A percentile compares a stretch with the other conserved stretches of the same genome.
phyloP scores from a whole-genome alignment of 2,329 filamentous ascomycete species.

The Colletotrichum eleusines region DNA sequence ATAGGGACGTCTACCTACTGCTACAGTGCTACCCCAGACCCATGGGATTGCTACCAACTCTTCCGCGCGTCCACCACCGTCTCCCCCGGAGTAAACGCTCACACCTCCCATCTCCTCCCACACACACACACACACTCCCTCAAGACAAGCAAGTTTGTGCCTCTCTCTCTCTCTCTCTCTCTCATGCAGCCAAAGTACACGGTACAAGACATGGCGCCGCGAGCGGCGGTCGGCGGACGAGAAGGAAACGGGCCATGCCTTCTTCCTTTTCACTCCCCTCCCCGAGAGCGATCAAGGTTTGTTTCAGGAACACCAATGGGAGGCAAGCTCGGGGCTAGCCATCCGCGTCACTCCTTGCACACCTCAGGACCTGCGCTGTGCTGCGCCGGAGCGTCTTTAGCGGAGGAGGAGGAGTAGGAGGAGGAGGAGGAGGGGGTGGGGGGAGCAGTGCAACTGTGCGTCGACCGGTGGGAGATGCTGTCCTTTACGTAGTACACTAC shows the following conservation, averaged over 20 bases:
- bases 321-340: conserved; percentile 38
- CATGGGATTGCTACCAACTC: too few relatives aligned
- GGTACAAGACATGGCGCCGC: neutral
- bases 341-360: conserved; percentile 37
- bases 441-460: neutral
- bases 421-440: too few relatives aligned
- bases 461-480: neutral
- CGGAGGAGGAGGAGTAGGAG: too few relatives aligned
- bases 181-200: neutral
- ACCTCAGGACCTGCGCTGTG: neutral
- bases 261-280: neutral
- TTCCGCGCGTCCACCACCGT: too few relatives aligned
- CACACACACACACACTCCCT: too few relatives aligned
- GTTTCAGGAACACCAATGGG: conserved; percentile 42
- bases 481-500: too few relatives aligned
- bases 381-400: neutral
- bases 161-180: neutral
- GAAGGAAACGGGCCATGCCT: conserved; percentile 5
- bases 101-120: too few relatives aligned
- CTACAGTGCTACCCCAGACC: too few relatives aligned
- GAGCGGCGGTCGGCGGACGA: neutral
- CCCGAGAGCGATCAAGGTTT: conserved; percentile 36
- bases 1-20: too few relatives aligned
- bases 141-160: too few relatives aligned
- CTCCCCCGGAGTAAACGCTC: too few relatives aligned